Evolutionary conservation across 78 protist genomes (phyloP).

Genomic region (Planoprotostelium fungivorum): DNA sequence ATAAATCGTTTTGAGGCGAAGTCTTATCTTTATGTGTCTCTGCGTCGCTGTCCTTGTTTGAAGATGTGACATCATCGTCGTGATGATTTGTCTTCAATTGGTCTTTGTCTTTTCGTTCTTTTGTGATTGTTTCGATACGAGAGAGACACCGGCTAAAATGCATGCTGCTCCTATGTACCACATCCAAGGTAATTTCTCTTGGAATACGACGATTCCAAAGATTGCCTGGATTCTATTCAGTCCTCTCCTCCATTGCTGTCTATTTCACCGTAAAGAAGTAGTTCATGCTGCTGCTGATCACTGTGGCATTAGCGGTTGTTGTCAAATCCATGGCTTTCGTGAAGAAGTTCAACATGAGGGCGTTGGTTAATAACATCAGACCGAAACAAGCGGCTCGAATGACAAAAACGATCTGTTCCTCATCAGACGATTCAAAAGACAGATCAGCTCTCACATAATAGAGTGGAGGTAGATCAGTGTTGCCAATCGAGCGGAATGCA

Average conservation of each 20-base stretch:
- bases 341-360: neutral
- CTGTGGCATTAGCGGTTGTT: neutral
- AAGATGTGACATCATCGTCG: too few species aligned
- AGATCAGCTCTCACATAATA: neutral
- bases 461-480: neutral
- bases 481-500: neutral
- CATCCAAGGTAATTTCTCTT: neutral
- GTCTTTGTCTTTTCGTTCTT: too few species aligned
- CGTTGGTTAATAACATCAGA: neutral
- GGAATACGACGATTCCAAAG: neutral
- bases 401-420: neutral
- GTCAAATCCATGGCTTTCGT: neutral
- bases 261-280: neutral
- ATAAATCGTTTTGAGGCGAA: too few species aligned
- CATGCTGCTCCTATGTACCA: neutral
- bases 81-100: too few species aligned
- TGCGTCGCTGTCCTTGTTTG: too few species aligned
- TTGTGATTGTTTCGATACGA: too few species aligned
- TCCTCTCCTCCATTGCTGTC: neutral
- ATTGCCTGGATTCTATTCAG: neutral
- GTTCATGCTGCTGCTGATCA: neutral
- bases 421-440: too few species aligned
- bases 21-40: too few species aligned
- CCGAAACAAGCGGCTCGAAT: neutral
- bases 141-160: neutral